phyloP scores from a whole-genome alignment of 805 yeast genomes.

The Yamadazyma philogaea region DNA sequence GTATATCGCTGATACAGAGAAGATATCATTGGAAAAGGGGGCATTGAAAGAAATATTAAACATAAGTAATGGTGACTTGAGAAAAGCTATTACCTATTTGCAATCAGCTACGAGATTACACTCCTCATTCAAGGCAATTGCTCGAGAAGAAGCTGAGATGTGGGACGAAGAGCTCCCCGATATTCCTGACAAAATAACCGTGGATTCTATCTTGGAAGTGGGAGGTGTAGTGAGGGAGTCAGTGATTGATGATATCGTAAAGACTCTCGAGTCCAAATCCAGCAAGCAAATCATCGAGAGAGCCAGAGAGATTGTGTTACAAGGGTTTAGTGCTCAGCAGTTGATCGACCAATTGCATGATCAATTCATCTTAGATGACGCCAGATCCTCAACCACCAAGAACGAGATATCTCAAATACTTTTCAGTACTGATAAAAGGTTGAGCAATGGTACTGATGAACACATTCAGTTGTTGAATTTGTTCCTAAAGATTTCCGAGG shows the following conservation, averaged over 20 bases:
- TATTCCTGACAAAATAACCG: slow-evolving; percentile 33
- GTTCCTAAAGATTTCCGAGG: slow-evolving; percentile 29
- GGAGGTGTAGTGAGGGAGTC: slow-evolving; percentile 69
- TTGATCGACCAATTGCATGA: slow-evolving; percentile 72
- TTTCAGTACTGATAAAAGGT: slow-evolving; percentile 70
- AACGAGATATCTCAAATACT: slow-evolving; percentile 60
- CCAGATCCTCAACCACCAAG: slow-evolving; percentile 51
- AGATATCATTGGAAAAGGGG: slow-evolving; percentile 38
- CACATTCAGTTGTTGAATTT: slow-evolving; percentile 75
- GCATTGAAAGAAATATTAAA: slow-evolving; percentile 61
- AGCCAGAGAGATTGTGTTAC: slow-evolving; percentile 50
- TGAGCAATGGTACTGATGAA: slow-evolving; percentile 87
- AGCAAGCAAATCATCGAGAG: slow-evolving; percentile 31
- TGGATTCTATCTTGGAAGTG: slow-evolving; percentile 56
- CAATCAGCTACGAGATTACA: slow-evolving; percentile 64
- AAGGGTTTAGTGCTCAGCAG: slow-evolving; percentile 81
- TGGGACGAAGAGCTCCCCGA: slow-evolving; percentile 19
- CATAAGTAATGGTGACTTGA: slow-evolving; percentile 85
- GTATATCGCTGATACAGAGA: slow-evolving; percentile 50
- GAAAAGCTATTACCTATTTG: slow-evolving; percentile 86
- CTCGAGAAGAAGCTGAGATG: slow-evolving; percentile 21
- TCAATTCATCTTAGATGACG: slow-evolving; percentile 53
- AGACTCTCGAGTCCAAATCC: slow-evolving; percentile 25
- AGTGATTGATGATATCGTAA: slow-evolving; percentile 41
- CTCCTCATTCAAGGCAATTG: slow-evolving; percentile 1